Percentiles rank a stretch among this genome's conserved stretches.
Evolutionary conservation across 2,329 filamentous ascomycete species (phyloP).

Genomic region (Aspergillus ruber): DNA sequence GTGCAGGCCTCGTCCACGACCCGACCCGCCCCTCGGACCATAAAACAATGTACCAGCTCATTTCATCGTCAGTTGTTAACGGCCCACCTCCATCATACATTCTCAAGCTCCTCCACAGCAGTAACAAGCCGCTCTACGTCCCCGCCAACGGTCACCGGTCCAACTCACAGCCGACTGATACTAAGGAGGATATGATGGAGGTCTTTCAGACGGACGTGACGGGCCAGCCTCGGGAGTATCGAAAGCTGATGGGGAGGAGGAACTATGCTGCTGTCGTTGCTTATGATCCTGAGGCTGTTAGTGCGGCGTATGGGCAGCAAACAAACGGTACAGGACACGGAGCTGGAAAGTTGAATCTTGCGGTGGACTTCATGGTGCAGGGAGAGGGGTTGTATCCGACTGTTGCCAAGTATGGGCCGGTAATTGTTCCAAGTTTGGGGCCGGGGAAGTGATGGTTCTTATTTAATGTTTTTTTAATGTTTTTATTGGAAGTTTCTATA

Average conservation of each 20-base stretch:
- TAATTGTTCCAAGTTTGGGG: constrained; percentile 83
- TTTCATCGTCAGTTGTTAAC: constrained; percentile 86
- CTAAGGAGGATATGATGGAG: constrained; percentile 99
- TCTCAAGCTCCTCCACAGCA: constrained; percentile 81
- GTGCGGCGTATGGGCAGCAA: constrained; percentile 36
- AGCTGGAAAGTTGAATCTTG: constrained; percentile 65
- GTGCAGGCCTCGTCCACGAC: constrained; percentile 90
- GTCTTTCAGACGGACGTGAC: constrained; percentile 93
- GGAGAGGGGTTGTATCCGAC: constrained; percentile 73
- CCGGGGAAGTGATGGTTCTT: constrained; percentile 52
- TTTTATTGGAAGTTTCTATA: not conserved
- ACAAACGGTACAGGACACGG: constrained; percentile 14
- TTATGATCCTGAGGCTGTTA: constrained; percentile 77
- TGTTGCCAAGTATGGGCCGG: constrained; percentile 93
- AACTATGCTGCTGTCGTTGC: constrained; percentile 94
- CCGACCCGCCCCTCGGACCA: constrained; percentile 85
- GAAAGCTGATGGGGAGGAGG: constrained; percentile 84
- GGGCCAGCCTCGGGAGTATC: constrained; percentile 73
- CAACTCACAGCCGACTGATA: constrained; percentile 68
- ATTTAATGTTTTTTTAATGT: not conserved
- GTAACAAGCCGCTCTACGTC: constrained; percentile 85
- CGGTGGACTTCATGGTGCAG: constrained; percentile 95
- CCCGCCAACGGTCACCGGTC: constrained; percentile 75
- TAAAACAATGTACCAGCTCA: constrained; percentile 99
- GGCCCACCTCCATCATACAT: constrained; percentile 79